Evolutionary conservation across 164 flowering plant species (phyloP), one percentile per base, ranked within the genome.

Genomic region (Nelumbo lutea): DNA sequence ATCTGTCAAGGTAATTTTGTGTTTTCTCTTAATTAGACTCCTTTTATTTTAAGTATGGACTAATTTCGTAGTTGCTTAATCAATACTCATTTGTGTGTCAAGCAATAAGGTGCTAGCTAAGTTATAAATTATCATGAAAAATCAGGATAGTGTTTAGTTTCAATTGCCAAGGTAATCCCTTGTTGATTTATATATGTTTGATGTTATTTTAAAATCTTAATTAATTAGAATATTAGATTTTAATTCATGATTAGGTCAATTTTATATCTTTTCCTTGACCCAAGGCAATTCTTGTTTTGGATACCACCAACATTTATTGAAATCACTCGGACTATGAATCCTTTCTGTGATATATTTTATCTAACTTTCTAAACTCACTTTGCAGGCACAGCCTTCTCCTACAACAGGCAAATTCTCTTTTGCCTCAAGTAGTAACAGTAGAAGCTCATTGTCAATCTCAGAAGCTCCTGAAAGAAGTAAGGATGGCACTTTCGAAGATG

Each of bases 331-430:
- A 55, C 45, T 43, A 9, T 59, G 14, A 45, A 45, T 68, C 13
- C 59, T 0, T 39, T 59, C 60, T 8, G 4, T 50, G 27, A 11
- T 67, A 10, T 44, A 46, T 9, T 9, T 56, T 27, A 27, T 43
- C 45, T 46, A 15, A 15, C 44, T 38, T 57, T 67, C 45, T 55
- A 58, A 27, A 2, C 50, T 45, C 50, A 15, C 45, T 56, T 47
- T 75, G 67, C 89, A 90, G 98, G 90, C 83, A 58, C 96, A 85
- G 71, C 91, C 89, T 55, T 92, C 98, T 68, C 96, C 98, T 62
- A 92, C 96, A 57, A 92, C 98, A 13, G 98, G 96, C 59, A 86
- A 85, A 53, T 83, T 88, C 68, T 69, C 83, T 6, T 79, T 83
- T 69, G 44, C 79, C 11, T 72, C 78, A 44, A 71, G 69, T 73